phyloP scores from a whole-genome alignment of 106 monocot species.

The Platanthera zijinensis region DNA sequence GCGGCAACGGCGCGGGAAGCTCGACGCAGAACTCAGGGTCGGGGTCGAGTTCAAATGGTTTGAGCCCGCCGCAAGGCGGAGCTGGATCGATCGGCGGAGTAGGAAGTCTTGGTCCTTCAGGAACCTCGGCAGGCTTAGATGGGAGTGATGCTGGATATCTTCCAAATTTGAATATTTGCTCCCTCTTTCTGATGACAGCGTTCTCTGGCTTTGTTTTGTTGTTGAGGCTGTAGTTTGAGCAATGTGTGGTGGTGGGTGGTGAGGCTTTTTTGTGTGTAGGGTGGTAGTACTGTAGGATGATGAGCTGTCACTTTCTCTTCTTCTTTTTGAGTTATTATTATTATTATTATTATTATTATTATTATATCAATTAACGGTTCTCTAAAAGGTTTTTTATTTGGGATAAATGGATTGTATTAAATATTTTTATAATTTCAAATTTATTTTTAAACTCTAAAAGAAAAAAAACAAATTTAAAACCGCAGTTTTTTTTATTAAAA shows the following conservation, averaged over 20 bases:
- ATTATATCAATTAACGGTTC: too few species aligned
- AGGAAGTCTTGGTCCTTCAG: conserved; percentile 24
- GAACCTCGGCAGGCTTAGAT: conserved; percentile 5
- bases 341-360: too few species aligned
- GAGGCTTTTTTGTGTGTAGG: too few species aligned
- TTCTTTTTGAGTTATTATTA: too few species aligned
- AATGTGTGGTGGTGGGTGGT: background rate
- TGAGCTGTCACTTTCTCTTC: too few species aligned
- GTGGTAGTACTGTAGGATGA: too few species aligned
- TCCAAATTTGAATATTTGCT: background rate
- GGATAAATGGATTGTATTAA: too few species aligned
- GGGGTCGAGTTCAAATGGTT: background rate
- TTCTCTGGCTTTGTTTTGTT: background rate
- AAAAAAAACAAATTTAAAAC: too few species aligned
- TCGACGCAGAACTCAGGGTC: background rate
- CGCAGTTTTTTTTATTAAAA: too few species aligned
- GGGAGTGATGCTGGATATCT: conserved; percentile 10
- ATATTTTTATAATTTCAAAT: too few species aligned
- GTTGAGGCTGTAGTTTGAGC: background rate
- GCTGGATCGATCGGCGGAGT: background rate
- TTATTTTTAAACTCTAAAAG: too few species aligned
- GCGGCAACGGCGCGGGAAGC: background rate
- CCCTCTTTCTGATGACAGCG: background rate
- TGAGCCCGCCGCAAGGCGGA: conserved; percentile 6
- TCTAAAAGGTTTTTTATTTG: too few species aligned